Base-by-base conservation (phyloP, 2,329 filamentous ascomycete species). In the Chaetomium sp. region DNA sequence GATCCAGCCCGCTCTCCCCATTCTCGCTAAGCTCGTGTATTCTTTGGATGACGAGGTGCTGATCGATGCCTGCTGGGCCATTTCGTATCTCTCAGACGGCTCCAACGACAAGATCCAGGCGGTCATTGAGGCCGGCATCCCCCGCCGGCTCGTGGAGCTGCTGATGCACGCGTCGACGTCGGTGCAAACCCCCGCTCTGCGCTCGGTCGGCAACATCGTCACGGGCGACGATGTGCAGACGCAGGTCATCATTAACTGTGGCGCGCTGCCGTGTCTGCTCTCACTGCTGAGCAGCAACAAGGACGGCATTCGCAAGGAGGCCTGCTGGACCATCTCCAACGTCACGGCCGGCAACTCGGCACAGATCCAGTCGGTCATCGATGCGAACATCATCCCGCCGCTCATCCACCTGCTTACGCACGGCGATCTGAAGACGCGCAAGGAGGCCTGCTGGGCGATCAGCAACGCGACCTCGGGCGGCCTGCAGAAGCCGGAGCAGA, bases 281-380 rank as follows among this genome's bases (percentile, higher is more conserved):
- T 94, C 91, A 38, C 85, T 99, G 14, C 79, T 99, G 61, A 92
- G 91, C 79, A 97, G 92, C 38, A 94, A 89, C 69, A 99, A 99
- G 81, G 94, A 99, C 68, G 94, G 94, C 33, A 99, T 99, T 64
- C 90, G 94, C 64, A 99, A 99, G 80, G 94, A 99, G 75, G 94
- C 94, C 34, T 99, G 94, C 84, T 99, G 94, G 94, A 99, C 94
- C 50, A 99, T 99, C 66, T 96, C 91, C 70, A 99, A 99, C 80
- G 89, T 99, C 68, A 99, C 94, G 36, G 94, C 94, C 58, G 94
- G 94, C 60, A 99, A 99, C 79, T 96, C 92, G 40, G 90, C 87
- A 56, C 94, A 99, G 76, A 99, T 99, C 66, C 94, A 99, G 78
- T 80, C 91, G 8, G 94, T 99, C 54, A 87, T 99, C 66, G 94